Evolutionary conservation across 495 filamentous ascomycete genomes (phyloP), one percentile per base, ranked within the genome.

Genomic region (Neurospora sp.): DNA sequence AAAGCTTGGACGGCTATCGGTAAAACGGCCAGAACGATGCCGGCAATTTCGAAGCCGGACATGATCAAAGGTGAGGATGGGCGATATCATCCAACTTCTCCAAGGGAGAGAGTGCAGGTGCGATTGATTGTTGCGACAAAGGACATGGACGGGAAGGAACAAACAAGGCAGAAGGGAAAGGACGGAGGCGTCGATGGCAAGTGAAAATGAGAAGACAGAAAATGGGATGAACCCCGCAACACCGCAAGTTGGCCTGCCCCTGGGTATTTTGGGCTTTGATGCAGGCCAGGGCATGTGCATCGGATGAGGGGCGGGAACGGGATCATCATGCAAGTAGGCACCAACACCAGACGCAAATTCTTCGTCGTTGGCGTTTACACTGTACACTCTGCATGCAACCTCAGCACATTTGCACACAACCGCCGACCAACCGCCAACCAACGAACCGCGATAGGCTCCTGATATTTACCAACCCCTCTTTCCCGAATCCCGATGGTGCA

Each of bases 11-110:
- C 77, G 5, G 82, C 74, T 2, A 82, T 31, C 2, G 83, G 83
- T 60, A 84, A 78, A 23, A 72, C 75, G 1, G 75, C 83, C 1
- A 84, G 79, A 16, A 84, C 76, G n/a, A 83, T 69, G 9, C 83
- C 83, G 42, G 75, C 79, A 3, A 81, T 71, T 69, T 84, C 83
- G 31, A 82, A 54, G 2, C 79, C 80, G 16, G 78, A 76, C 74
- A 78, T 75, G 6, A 46, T 71, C 38, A 35, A 8, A 40, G 39
- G 16, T 70, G 6, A 20, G 8, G 60, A 5, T 23, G 6, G 11
- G 8, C 39, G 14, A 14, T 62, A 38, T 31, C 12, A 37, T 44
- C 37, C 54, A 23, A 37, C 11, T 37, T 18, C 39, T 71, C 38
- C 41, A 16, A 38, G 35, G 71, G 14, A n/a, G 16, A n/a, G 12